A percentile compares a stretch with the other conserved stretches of the same genome.
phyloP scores from a whole-genome alignment of 805 yeast species.

The Kazachstania bromeliacearum region DNA sequence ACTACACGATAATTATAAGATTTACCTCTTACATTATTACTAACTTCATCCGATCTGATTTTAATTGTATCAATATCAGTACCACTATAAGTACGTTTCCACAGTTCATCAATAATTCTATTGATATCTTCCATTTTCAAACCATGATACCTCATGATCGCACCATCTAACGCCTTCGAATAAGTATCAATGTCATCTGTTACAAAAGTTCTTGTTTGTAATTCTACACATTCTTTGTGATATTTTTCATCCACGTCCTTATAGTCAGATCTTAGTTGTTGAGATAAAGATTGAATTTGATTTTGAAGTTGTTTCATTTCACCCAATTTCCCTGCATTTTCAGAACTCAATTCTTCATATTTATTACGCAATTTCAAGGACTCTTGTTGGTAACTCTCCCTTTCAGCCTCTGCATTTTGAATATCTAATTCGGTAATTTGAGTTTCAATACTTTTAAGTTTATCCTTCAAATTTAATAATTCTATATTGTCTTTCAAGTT shows the following conservation, averaged over 20 bases:
- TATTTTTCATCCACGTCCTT: conserved; percentile 54
- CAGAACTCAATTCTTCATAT: conserved; percentile 49
- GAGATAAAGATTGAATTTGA: conserved; percentile 46
- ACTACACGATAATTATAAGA: conserved; percentile 89
- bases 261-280: conserved; percentile 64
- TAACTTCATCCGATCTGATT: conserved; percentile 66
- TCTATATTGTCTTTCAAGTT: conserved; percentile 58
- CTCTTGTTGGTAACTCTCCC: conserved; percentile 51
- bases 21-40: conserved; percentile 36
- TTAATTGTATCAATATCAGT: conserved; percentile 89
- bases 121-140: conserved; percentile 90
- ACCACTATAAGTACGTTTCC: conserved; percentile 92
- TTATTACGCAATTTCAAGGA: conserved; percentile 40
- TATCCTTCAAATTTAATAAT: conserved; percentile 36
- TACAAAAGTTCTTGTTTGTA: conserved; percentile 67
- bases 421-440: conserved; percentile 41
- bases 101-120: conserved; percentile 74
- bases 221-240: conserved; percentile 60
- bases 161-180: conserved; percentile 78
- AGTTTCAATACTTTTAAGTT: conserved; percentile 31
- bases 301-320: conserved; percentile 76
- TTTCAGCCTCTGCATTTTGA: conserved; percentile 48
- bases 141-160: conserved; percentile 88
- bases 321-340: conserved; percentile 70
- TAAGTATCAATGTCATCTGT: conserved; percentile 76